Evolutionary conservation across 495 filamentous ascomycete species (phyloP).

Genomic region (Arthonia radiata): DNA sequence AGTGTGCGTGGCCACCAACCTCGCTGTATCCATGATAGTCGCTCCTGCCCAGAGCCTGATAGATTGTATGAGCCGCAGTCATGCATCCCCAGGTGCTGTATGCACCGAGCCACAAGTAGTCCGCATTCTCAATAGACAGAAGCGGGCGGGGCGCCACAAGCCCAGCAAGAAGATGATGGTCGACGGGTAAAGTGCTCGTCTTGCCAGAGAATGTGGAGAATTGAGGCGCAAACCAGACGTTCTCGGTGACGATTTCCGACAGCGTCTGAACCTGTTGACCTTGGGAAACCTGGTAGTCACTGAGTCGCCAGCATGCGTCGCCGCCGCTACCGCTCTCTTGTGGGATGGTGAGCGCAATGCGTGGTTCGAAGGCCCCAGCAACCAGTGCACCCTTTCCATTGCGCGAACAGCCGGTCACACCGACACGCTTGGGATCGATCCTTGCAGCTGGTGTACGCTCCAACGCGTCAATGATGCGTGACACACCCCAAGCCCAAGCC

Average conservation of each 20-base stretch:
- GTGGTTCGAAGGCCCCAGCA: constrained; percentile 20
- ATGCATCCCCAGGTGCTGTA: constrained; percentile 26
- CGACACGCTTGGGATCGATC: constrained; percentile 17
- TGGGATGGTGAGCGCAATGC: constrained; percentile 21
- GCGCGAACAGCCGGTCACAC: constrained; percentile 24
- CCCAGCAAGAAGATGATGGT: constrained; percentile 24
- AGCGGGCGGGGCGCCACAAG: constrained; percentile 19
- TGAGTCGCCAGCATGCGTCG: constrained; percentile 22
- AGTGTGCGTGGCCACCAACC: constrained; percentile 26
- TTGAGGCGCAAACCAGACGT: constrained; percentile 20
- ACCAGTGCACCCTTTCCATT: constrained; percentile 27
- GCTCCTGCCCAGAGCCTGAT: constrained; percentile 21
- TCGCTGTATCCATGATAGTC: constrained; percentile 26
- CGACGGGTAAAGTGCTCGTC: constrained; percentile 17
- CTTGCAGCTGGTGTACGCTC: constrained; percentile 14
- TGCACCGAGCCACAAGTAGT: constrained; percentile 29
- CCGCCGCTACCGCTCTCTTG: constrained; percentile 26
- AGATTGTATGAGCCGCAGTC: constrained; percentile 23
- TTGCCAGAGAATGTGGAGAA: constrained; percentile 19
- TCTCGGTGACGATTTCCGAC: constrained; percentile 20
- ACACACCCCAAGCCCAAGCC: constrained; percentile 24
- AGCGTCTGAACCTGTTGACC: constrained; percentile 20
- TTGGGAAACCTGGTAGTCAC: constrained; percentile 15
- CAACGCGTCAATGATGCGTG: constrained; percentile 21
- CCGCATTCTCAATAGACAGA: constrained; percentile 23